Evolutionary conservation across 257 asterid species (phyloP), one percentile per base, ranked within the genome.

Genomic region (Datura wrightii): DNA sequence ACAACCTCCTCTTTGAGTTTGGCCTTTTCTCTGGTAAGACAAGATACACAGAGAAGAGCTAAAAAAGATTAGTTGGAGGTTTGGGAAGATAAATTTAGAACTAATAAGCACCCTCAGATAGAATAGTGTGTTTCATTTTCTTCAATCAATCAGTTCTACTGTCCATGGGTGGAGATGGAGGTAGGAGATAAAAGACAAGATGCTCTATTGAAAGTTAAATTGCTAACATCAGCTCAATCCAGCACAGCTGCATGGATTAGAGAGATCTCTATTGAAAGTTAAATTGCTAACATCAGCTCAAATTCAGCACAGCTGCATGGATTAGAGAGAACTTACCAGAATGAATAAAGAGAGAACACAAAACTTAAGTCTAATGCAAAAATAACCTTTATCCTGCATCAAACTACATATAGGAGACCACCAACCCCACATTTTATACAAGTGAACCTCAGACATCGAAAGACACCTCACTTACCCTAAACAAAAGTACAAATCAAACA

Each of bases 1-100:
- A 83, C 90, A 83, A 96, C 92, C 81, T 96, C 97, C 85, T 93
- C 97, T 90, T 92, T 87, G 84, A 94, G 91, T 86, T 92, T 91
- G 82, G 93, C 91, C 90, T 91, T 94, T 86, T 96, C 98, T 86
- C 99, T 96, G 93, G 78, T 82, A 42, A 67, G 86, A 85, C 36
- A 62, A 59, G 83, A 63, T 66, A 58, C 44, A 54, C 74, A 54
- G 36, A 54, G 36, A 52, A 31, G 69, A 59, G 67, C 84, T 81
- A 82, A 42, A 63, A 85, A 41, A 41, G 37, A 54, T 78, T 78
- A 82, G 82, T 24, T 8, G 52, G 80, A 81, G 72, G 19, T 58
- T 50, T 31, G 44, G 11, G 46, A 50, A 50, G 62, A 76, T 52
- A 55, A 76, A 46, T 76, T 54, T 76, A 74, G 81, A 50, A 44